Percentiles rank a stretch among this genome's conserved stretches.
These are phyloP conservation scores for Ophiocordyceps sinensis DNA, from an alignment of 2,329 filamentous ascomycete species.

Conservation along the genomic window DNA sequence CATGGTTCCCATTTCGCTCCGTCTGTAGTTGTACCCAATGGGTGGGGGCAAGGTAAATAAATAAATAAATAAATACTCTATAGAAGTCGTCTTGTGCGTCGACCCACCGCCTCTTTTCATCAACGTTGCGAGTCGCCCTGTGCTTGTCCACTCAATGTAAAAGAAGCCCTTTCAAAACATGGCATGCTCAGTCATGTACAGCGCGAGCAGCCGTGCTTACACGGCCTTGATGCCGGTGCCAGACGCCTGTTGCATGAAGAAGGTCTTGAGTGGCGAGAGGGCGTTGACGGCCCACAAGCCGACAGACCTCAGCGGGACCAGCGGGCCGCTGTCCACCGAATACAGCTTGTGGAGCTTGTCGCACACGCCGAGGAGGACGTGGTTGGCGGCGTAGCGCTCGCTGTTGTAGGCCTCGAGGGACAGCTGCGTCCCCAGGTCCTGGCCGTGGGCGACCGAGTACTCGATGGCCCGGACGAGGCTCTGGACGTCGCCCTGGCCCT, in stretches of 20 bases:
- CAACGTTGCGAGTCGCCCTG: no score
- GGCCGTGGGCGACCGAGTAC: conserved; percentile 65
- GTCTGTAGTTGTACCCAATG: conserved; percentile 23
- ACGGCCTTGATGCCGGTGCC: conserved; percentile 35
- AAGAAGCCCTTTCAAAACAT: no score
- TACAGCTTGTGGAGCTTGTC: conserved; percentile 93
- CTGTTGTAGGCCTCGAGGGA: conserved; percentile 69
- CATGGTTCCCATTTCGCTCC: conserved; percentile 13
- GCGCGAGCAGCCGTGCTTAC: conserved; percentile 3
- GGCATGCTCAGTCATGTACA: no score
- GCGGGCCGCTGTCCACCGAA: conserved; percentile 60
- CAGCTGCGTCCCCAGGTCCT: conserved; percentile 70
- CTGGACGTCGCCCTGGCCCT: conserved; percentile 79
- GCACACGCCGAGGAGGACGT: conserved; percentile 60
- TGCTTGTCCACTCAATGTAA: no score
- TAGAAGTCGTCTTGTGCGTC: conserved; percentile 11
- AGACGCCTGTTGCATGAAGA: conserved; percentile 66
- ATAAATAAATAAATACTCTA: no score
- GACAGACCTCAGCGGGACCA: conserved; percentile 65
- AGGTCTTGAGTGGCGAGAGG: conserved; percentile 61
- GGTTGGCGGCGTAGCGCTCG: conserved; percentile 73
- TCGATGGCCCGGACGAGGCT: conserved; percentile 62
- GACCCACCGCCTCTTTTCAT: no score
- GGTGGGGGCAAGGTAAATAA: conserved; percentile 20
- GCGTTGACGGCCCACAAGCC: conserved; percentile 66